Evolutionary conservation across 108 stramenopile genomes (phyloP).

Genomic region (Pseudonitzschia multiseries): DNA sequence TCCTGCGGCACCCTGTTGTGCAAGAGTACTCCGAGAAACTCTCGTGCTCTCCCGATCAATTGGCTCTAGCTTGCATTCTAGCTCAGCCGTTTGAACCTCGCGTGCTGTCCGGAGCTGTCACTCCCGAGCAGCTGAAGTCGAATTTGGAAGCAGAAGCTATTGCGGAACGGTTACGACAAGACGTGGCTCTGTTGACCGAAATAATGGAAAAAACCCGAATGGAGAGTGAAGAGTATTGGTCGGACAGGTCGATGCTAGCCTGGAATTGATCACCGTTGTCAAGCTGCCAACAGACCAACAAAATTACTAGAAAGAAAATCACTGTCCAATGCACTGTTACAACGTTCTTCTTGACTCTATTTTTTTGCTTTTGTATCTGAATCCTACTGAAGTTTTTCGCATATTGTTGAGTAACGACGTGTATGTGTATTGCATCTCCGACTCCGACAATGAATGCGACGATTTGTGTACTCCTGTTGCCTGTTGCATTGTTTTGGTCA

Average conservation of each 20-base stretch:
- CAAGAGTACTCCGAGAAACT: conserved; percentile 40
- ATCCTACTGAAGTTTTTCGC: too few relatives aligned
- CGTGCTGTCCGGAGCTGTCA: conserved; percentile 72
- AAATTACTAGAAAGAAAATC: too few relatives aligned
- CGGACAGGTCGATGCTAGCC: conserved; percentile 50
- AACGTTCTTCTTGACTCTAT: too few relatives aligned
- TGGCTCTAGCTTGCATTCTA: conserved; percentile 67
- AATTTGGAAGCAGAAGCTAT: conserved; percentile 51
- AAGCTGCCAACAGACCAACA: too few relatives aligned
- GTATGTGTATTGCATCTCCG: too few relatives aligned
- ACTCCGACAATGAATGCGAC: too few relatives aligned
- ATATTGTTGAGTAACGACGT: too few relatives aligned
- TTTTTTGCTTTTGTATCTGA: too few relatives aligned
- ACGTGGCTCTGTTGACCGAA: conserved; percentile 38
- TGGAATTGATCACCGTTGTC: conserved; percentile 54
- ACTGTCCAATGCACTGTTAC: too few relatives aligned
- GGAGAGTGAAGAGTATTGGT: conserved; percentile 68
- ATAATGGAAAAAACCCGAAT: conserved; percentile 52
- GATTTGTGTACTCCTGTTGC: too few relatives aligned
- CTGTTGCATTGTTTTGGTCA: too few relatives aligned
- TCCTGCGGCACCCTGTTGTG: conserved; percentile 38
- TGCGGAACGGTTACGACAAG: conserved; percentile 38
- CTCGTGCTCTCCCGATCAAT: conserved; percentile 54
- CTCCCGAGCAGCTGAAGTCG: conserved; percentile 61
- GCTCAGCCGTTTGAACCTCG: conserved; percentile 74